Evolutionary conservation across 2,329 filamentous ascomycete species (phyloP).

Genomic region (Sodiomyces alkalinus): DNA sequence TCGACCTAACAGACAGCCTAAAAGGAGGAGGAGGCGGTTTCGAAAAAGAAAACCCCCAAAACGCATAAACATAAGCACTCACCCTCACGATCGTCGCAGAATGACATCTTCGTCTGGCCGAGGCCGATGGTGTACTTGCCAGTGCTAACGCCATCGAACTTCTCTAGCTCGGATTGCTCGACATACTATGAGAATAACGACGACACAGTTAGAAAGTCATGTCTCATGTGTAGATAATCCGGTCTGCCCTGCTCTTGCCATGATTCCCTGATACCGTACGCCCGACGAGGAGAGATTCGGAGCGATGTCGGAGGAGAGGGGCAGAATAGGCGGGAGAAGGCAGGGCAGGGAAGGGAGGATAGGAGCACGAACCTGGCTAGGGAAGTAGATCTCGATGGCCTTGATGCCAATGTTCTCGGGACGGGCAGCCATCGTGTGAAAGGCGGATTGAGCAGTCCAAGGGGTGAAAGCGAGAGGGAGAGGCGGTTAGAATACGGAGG

Average conservation of each 20-base stretch:
- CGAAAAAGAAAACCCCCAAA: no score
- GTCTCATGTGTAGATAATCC: no score
- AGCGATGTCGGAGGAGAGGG: constrained; percentile 9
- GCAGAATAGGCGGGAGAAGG: constrained; percentile 5
- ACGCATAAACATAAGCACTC: no score
- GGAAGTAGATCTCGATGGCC: constrained; percentile 83
- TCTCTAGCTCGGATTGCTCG: constrained; percentile 68
- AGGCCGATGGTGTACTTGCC: constrained; percentile 88
- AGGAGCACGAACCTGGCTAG: constrained; percentile 53
- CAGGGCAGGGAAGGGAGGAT: constrained; percentile 3
- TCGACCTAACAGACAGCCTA: no score
- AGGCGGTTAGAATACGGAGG: no score
- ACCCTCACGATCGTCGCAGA: constrained; percentile 84
- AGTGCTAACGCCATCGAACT: constrained; percentile 67
- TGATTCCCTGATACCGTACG: no score
- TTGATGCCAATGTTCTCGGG: constrained; percentile 85
- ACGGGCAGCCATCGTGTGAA: constrained; percentile 49
- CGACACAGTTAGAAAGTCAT: no score
- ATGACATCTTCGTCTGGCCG: constrained; percentile 83
- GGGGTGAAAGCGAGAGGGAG: not conserved
- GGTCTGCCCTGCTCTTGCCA: no score
- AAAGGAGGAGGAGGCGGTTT: constrained; percentile 5
- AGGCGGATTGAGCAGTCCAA: not conserved
- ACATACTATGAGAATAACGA: constrained; percentile 63
- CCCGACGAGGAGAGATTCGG: no score